A percentile compares a stretch with the other conserved stretches of the same genome.
These are phyloP conservation scores for Magnaporthales sp. DNA, from an alignment of 2,329 filamentous ascomycete genomes.

Conservation along the genomic window DNA sequence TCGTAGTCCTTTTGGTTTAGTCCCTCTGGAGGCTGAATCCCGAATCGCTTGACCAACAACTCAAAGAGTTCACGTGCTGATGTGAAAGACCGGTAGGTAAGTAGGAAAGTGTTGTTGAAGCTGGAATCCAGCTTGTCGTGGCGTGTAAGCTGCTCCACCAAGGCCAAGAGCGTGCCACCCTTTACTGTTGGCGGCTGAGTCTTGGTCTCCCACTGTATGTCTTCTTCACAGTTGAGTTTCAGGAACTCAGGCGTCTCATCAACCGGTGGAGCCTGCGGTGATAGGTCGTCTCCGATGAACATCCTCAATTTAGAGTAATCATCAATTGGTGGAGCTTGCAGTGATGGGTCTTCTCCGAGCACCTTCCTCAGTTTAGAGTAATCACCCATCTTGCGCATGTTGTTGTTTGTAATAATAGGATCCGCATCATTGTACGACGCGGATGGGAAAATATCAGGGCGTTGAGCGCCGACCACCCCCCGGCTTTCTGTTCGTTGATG, in stretches of 20 bases:
- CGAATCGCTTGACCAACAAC: conserved; percentile 83
- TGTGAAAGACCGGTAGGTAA: conserved; percentile 95
- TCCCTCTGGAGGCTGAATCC: conserved; percentile 81
- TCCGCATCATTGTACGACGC: conserved; percentile 61
- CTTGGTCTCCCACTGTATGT: conserved; percentile 86
- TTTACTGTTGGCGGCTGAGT: conserved; percentile 67
- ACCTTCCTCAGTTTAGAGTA: conserved; percentile 58
- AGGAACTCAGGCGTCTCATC: conserved; percentile 82
- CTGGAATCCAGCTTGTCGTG: conserved; percentile 92
- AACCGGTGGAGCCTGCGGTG: conserved; percentile 36
- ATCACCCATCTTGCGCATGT: conserved; percentile 51
- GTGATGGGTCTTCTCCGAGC: conserved; percentile 55
- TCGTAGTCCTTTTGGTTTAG: conserved; percentile 70
- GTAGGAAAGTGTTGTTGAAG: conserved; percentile 95
- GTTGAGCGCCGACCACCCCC: conserved; percentile 24
- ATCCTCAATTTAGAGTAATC: too few relatives aligned
- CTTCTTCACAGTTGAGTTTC: conserved; percentile 76
- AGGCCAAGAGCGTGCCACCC: conserved; percentile 77
- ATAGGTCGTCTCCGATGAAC: too few relatives aligned
- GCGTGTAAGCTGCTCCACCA: conserved; percentile 91
- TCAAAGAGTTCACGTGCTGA: conserved; percentile 86
- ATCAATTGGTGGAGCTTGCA: conserved; percentile 45
- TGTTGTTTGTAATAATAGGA: conserved; percentile 28
- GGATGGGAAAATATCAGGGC: conserved; percentile 41
- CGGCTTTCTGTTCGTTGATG: conserved; percentile 53